Base-by-base conservation (phyloP, 306 rosid species). In the Quercus rubra region DNA sequence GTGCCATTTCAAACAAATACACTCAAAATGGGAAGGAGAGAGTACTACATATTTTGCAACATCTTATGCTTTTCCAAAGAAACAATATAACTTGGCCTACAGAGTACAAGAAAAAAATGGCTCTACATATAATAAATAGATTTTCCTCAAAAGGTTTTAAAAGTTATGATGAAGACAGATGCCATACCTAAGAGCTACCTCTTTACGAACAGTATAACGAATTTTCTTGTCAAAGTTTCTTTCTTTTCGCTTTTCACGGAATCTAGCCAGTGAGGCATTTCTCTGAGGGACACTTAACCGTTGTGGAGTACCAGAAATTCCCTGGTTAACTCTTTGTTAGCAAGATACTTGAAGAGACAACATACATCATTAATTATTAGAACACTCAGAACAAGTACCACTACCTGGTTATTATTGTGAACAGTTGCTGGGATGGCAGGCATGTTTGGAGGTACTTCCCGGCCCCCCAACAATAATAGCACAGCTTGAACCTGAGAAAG, bases 221-320 rank as follows among this genome's bases (percentile, higher is more conserved):
- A 90, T 90, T 86, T 92, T 92, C 87, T 92, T 90, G 83, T 92
- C 97, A 87, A 90, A 92, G 81, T 89, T 88, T 41, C 92, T 76
- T 77, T 92, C 97, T 72, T 92, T 92, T 74, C 97, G 78, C 86
- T 92, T 92, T 79, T 92, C 97, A 30, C 94, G 97, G 82, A 92
- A 92, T 80, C 97, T 92, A 81, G 88, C 82, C 84, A 92, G 82
- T 33, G 94, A 90, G 63, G 97, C 97, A 74, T 90, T 68, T 79
- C 97, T 87, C 74, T 89, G 92, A 63, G 97, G 88, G 80, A 90
- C 87, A 46, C 87, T 85, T 75, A 84, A 86, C 71, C 87, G 89
- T 78, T 83, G 86, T 55, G 92, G 91, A 79, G 81, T 79, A 73
- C 83, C 85, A 83, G 87, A 73, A 79, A 76, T 84, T 30, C 84